These are phyloP conservation scores for Hortiboletus flavorubellus DNA, from an alignment of 768 basidiomycete species.

Conservation along the genomic window DNA sequence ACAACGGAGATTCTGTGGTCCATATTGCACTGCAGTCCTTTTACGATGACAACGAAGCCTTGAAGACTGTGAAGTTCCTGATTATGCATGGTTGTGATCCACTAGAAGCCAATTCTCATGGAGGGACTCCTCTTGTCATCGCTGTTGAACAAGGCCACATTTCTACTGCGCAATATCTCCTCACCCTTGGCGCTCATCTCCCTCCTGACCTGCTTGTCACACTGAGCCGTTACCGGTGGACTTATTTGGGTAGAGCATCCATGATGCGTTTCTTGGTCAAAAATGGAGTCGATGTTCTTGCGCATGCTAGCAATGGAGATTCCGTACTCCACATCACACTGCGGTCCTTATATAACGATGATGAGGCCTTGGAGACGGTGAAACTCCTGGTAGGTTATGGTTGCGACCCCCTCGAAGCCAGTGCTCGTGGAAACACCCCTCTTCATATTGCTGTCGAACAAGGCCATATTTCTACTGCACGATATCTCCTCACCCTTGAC, in stretches of 20 bases:
- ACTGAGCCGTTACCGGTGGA: not conserved
- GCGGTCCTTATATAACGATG: not conserved
- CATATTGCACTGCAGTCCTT: not conserved
- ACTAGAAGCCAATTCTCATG: not conserved
- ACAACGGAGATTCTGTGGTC: not conserved
- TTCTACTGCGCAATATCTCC: not conserved
- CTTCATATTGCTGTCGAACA: not conserved
- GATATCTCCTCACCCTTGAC: not conserved
- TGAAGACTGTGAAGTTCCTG: not conserved
- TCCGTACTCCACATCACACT: not conserved
- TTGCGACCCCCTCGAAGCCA: not conserved
- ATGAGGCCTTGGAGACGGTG: not conserved
- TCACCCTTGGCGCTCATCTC: not conserved
- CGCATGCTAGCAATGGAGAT: not conserved
- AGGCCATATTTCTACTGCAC: not conserved
- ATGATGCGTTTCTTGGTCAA: not conserved
- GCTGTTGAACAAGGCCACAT: not conserved
- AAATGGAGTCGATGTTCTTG: not conserved
- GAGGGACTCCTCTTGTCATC: not conserved
- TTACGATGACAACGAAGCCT: accelerated
- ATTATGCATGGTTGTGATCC: not conserved
- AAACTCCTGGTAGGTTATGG: not conserved
- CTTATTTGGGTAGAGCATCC: not conserved
- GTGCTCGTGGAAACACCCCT: not conserved
- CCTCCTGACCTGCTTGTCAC: not conserved